Evolutionary conservation across 2,329 filamentous ascomycete genomes (phyloP), one percentile per base, ranked within the genome.

Genomic region (Thelonectria discophora): DNA sequence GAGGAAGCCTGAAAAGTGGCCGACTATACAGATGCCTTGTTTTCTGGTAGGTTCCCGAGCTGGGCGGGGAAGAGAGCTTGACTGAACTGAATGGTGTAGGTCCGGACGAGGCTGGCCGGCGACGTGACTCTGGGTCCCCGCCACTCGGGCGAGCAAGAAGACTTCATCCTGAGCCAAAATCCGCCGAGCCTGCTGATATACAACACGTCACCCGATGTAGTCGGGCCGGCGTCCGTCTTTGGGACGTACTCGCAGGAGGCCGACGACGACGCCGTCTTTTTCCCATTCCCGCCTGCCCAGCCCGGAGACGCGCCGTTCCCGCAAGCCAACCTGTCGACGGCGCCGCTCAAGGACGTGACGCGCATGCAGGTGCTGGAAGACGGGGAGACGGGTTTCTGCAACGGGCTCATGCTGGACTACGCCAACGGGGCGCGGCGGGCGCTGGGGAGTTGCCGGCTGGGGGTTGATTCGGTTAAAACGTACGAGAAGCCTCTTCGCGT

Each of bases 351-450:
- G 15, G 18, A 20, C 7, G 51, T 60, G 4, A 49, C 34, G 20
- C 5, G 40, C 2, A 46, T 63, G 18, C 55, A 39, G 2, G 18
- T 56, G 10, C 30, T 63, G 10, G 17, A 52, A 2, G 37, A 63
- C 9, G 3, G n/a, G 12, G 5, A 12, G 3, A 9, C 3, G 5
- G 52, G 47, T 1, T 30, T 24, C 6, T 55, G 46, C 34, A 42
- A 20, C 42, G 60, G 18, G 1, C 27, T 63, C 3, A 17, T 63
- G 2, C 39, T 63, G 9, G 51, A 60, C 12, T 63, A 63, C 10
- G 27, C 51, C 17, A 37, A 60, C 17, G 60, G 60, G 4, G 40
- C 60, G 18, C 56, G 42, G 13, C 50, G 60, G 11, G 51, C 60
- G 11, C 10, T 63, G 6, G 60, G 56, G 12, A 47, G 45, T 18